Evolutionary conservation across 805 yeast species (phyloP), one percentile per base, ranked within the genome.

Genomic region (Citeromyces nyonsensis): DNA sequence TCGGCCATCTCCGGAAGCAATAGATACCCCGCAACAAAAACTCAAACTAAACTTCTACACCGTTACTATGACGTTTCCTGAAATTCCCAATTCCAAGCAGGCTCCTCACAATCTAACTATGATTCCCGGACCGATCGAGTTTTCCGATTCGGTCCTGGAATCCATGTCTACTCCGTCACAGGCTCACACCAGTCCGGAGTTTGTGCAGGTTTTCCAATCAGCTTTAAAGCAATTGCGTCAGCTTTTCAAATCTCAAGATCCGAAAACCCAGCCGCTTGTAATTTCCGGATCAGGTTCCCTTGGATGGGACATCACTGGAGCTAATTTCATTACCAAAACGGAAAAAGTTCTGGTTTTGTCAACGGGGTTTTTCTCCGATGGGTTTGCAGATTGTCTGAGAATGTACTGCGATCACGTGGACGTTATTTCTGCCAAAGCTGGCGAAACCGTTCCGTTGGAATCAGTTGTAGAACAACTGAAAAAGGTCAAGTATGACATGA

Each of bases 241-340:
- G 41, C 55, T 88, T 42, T 86, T 86, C 67, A 68, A 75, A 48
- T 73, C 88, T 20, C 58, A 71, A 18, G 72, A 67, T 44, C 52
- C 69, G 10, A 49, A 56, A n/a, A 69, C 91, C 25, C 95, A 83
- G 58, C 83, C 86, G 6, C 64, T 81, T 38, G 81, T 88, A 10
- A 49, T 88, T 36, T 66, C 91, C 3, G 97, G 96, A 28, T 78
- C 94, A 2, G 97, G 97, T 36, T 84, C 96, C 13, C 64, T 86
- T 28, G 97, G 97, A 25, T 86, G 95, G 95, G 97, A 86, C 48
- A 60, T 86, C 39, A 76, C 72, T 28, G 94, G 78, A 15, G 66
- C 94, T 24, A 86, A 88, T 56, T 62, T 85, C 42, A 47, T 83
- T 34, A 46, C 57, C 11, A 61, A 66, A 2, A 75, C 73, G 35